phyloP scores from a whole-genome alignment of 352 stramenopile genomes.

The Pythium dissotocum region DNA sequence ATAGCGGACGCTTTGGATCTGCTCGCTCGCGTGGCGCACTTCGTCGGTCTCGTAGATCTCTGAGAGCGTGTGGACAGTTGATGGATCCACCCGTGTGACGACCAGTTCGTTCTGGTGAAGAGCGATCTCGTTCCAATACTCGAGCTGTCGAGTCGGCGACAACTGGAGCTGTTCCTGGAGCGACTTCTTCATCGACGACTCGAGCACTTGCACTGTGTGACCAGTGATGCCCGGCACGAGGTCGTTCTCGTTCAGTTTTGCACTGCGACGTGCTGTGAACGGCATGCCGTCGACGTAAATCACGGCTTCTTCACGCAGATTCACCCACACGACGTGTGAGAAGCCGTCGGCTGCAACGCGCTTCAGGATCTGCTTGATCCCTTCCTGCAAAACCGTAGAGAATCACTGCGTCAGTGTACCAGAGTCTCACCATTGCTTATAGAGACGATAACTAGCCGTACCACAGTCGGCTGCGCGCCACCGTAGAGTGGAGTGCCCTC shows the following conservation, averaged over 20 bases:
- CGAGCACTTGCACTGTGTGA: constrained; percentile 79
- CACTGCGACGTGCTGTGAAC: constrained; percentile 70
- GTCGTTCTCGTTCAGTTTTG: constrained; percentile 85
- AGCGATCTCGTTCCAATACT: constrained; percentile 81
- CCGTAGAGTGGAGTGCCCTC: constrained; percentile 72
- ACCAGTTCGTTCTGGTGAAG: constrained; percentile 69
- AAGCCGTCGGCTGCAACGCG: constrained; percentile 72
- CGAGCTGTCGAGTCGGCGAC: constrained; percentile 44
- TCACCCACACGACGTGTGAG: constrained; percentile 82
- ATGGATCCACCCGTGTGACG: constrained; percentile 37
- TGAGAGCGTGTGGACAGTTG: constrained; percentile 56
- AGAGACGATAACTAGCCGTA: constrained; percentile 22
- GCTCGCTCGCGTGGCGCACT: constrained; percentile 32
- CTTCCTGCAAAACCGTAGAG: constrained; percentile 35
- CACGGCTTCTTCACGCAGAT: constrained; percentile 81
- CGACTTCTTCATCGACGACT: constrained; percentile 80
- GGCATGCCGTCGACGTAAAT: constrained; percentile 78
- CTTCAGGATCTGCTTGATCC: constrained; percentile 71
- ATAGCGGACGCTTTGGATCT: constrained; percentile 61
- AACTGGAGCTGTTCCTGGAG: constrained; percentile 64
- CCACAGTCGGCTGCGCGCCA: constrained; percentile 69
- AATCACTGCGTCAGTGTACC: background rate
- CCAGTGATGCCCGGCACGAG: constrained; percentile 79
- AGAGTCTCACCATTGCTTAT: no score
- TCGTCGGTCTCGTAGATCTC: constrained; percentile 62